These are phyloP conservation scores for Pyrus pyrifolia DNA, from an alignment of 306 rosid species.

Conservation along the genomic window DNA sequence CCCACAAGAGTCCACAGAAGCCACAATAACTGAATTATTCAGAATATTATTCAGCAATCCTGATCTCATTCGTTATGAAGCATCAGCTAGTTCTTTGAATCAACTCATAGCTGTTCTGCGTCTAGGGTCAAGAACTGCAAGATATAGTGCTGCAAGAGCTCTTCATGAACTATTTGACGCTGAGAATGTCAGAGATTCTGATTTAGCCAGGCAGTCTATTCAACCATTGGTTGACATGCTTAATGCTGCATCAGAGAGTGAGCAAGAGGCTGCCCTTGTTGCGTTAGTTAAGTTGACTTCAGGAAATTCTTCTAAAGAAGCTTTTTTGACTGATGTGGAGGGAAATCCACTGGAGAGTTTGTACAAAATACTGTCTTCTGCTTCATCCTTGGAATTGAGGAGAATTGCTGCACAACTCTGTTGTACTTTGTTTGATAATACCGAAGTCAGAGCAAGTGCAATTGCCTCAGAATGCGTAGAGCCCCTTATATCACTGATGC, in stretches of 20 bases:
- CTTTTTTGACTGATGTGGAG: constrained; percentile 63
- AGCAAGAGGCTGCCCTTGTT: constrained; percentile 84
- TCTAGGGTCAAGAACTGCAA: constrained; percentile 92
- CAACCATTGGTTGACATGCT: constrained; percentile 94
- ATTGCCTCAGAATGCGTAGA: constrained; percentile 63
- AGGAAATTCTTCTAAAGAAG: constrained; percentile 56
- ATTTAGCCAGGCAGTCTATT: constrained; percentile 73
- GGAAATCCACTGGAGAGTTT: constrained; percentile 75
- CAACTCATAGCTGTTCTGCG: constrained; percentile 94
- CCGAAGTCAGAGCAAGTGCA: constrained; percentile 67
- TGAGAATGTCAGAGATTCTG: constrained; percentile 63
- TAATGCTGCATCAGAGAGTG: constrained; percentile 66
- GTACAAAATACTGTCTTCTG: constrained; percentile 61
- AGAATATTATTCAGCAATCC: constrained; percentile 78
- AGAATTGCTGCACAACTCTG: constrained; percentile 80
- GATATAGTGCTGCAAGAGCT: constrained; percentile 89
- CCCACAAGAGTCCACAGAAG: constrained; percentile 94
- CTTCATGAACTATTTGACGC: constrained; percentile 73
- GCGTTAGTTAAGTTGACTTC: constrained; percentile 72
- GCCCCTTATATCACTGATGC: constrained; percentile 76
- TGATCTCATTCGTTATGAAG: constrained; percentile 76
- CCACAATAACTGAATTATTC: constrained; percentile 68
- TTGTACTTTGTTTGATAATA: constrained; percentile 52
- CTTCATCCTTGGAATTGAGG: constrained; percentile 69
- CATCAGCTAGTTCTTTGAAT: constrained; percentile 71